Base-by-base conservation (phyloP, 345 rosid genomes). In the Salix caprea region DNA sequence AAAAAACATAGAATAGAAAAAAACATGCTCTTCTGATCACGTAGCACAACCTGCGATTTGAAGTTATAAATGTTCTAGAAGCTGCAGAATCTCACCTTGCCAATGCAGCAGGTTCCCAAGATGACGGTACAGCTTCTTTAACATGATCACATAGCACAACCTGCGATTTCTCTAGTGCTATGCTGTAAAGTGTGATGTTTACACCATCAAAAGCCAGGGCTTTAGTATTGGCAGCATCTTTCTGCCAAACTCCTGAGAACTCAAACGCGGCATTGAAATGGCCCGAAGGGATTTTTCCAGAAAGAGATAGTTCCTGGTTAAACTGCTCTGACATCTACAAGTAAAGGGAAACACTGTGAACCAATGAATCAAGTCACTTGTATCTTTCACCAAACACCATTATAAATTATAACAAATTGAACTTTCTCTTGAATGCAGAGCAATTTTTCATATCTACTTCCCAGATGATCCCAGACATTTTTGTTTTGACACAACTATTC, bases 251-350 rank as follows among this genome's bases (percentile, higher is more conserved):
- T 65, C 81, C 73, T 1, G 80, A 39, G 23, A 81, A 66, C 14
- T 81, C 81, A 56, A 77, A 81, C 16, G 84, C 84, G 4, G 76
- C 26, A 74, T 77, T 81, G 71, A 81, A 81, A 77, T 77, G 75
- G 28, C 84, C 84, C 0, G 84, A 14, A 15, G 84, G 84, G 24
- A 81, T 81, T 70, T 81, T 81, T 36, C 84, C 84, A 23, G 81
- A 69, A 36, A 81, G 81, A 30, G 84, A 64, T 1, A 81, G 32
- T 34, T 81, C 81, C 73, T 77, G 84, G 75, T 81, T 81, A 30
- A 81, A 81, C 65, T 77, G 84, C 78, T 81, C 84, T 2, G 84
- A 77, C 84, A 81, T 81, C 84, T 81, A 46, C 73, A 77, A 64
- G 32, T 37, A 72, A 48, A 30, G 26, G 16, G 39, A 14, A 32